phyloP scores from a whole-genome alignment of 140 eudicot genomes.

The Ambrosia hybrid region DNA sequence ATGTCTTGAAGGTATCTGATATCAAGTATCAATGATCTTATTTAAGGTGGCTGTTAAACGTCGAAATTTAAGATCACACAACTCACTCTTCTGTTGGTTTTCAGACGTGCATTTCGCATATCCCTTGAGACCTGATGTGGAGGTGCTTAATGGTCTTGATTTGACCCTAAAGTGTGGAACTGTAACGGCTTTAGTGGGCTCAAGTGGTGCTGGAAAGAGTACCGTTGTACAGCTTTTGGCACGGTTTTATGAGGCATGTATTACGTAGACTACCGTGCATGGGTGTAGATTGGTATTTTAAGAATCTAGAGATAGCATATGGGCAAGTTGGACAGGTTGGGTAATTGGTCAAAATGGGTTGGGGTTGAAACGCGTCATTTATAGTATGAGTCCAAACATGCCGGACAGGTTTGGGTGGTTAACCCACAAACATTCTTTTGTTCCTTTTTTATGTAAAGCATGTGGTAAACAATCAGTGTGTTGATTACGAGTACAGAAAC shows the following conservation, averaged over 20 bases:
- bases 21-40: background rate
- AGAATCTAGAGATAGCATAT: too few relatives aligned
- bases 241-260: constrained; percentile 86
- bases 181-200: constrained; percentile 89
- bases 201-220: constrained; percentile 99
- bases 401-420: background rate
- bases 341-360: constrained; percentile 1
- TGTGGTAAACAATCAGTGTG: too few relatives aligned
- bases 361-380: background rate
- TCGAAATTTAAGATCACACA: constrained; percentile 1
- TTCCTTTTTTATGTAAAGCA: too few relatives aligned
- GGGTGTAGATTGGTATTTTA: background rate
- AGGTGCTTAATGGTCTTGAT: constrained; percentile 69
- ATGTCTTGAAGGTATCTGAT: constrained; percentile 74
- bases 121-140: constrained; percentile 96
- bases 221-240: constrained; percentile 95
- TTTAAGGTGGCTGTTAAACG: background rate
- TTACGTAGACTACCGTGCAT: constrained; percentile 1
- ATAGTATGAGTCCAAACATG: background rate
- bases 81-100: constrained; percentile 18
- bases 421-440: background rate
- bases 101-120: constrained; percentile 89
- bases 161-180: constrained; percentile 83
- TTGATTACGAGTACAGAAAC: background rate
- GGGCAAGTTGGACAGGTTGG: background rate